Evolutionary conservation across 2,329 filamentous ascomycete genomes (phyloP), one percentile per base, ranked within the genome.

Genomic region (Exophiala dermatitidis): DNA sequence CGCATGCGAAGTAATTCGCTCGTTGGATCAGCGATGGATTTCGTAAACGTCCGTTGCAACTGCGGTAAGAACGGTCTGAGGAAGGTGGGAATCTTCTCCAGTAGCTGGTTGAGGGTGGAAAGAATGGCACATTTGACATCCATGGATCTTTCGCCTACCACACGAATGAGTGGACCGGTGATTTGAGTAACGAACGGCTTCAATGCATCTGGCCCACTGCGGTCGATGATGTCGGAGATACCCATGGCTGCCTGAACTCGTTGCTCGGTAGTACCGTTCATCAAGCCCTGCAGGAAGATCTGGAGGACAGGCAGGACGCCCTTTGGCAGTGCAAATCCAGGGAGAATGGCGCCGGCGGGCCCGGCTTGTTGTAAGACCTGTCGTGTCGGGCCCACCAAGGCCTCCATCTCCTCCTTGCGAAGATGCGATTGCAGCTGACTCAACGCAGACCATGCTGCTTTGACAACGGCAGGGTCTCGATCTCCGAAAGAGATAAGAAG

Each of bases 161-260:
- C 91, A 79, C 93, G 88, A 69, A 98, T 98, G 50, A 98, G 81
- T 26, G 94, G 93, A 67, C 93, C 93, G 3, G 94, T 97, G 63
- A 98, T 96, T 66, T 96, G 90, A 31, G 91, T 96, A 56, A 98
- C 93, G 65, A 94, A 97, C 5, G 90, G 89, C 71, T 93, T 94
- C 58, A 98, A 76, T 19, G 90, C 84, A 54, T 90, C 85, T 61
- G 89, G 82, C 69, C 85, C 91, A 29, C 93, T 94, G 53, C 93
- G 84, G 72, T 97, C 93, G 60, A 97, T 86, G 61, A 98, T 87
- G 67, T 98, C 94, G 2, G 90, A 95, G 62, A 98, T 94, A 52
- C 88, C 93, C 58, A 97, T 77, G 43, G 94, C 93, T 53, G 93
- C 84, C 68, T 94, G 88, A 29, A 89, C 93, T 68, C 90, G 82